These are phyloP conservation scores for Aspergillus pseudotamarii DNA, from an alignment of 2,329 filamentous ascomycete species.

Conservation along the genomic window DNA sequence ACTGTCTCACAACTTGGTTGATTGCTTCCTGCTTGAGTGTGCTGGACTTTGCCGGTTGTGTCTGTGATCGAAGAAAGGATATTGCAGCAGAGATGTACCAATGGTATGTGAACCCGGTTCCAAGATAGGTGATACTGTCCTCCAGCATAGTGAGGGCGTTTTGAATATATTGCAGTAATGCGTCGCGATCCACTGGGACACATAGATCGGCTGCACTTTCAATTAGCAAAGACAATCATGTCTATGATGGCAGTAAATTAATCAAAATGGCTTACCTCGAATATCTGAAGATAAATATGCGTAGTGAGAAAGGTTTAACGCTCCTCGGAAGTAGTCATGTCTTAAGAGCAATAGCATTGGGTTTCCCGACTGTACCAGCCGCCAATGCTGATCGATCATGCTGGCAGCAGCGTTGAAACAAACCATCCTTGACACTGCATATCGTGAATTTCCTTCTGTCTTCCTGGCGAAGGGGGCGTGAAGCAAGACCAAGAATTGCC, in stretches of 20 bases:
- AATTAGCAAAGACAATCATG: not conserved
- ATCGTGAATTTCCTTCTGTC: not conserved
- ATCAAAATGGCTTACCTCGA: not conserved
- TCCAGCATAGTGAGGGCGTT: not conserved
- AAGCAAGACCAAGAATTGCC: not conserved
- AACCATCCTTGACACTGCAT: not conserved
- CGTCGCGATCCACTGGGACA: not conserved
- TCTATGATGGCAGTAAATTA: fast-evolving
- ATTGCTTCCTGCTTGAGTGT: not conserved
- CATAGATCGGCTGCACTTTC: not conserved
- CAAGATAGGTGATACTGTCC: not conserved
- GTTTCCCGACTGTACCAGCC: not conserved
- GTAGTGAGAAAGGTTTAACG: not conserved
- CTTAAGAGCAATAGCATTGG: not conserved
- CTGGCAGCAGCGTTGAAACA: not conserved
- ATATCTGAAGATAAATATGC: not conserved
- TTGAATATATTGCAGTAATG: not conserved
- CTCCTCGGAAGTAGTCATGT: not conserved
- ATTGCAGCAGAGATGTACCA: not conserved
- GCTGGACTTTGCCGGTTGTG: not conserved
- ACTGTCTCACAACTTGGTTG: not conserved
- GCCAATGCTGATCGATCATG: not conserved
- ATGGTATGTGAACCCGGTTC: not conserved
- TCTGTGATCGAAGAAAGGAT: not conserved
- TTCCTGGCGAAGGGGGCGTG: not conserved